These are phyloP conservation scores for Sporothrix curviconia DNA, from an alignment of 2,329 filamentous ascomycete genomes.

Conservation along the genomic window DNA sequence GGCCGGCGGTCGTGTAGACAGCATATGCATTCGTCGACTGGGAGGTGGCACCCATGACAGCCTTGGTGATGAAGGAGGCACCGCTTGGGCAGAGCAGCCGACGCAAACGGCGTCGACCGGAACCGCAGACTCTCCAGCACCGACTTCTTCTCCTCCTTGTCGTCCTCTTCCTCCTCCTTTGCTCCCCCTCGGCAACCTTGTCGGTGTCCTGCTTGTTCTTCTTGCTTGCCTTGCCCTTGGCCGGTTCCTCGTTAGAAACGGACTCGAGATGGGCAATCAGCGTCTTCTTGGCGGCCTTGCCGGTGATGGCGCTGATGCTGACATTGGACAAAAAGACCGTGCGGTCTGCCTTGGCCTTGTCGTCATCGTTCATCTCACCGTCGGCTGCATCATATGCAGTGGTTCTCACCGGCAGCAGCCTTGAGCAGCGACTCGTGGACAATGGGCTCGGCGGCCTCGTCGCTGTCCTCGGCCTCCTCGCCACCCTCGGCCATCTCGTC, in stretches of 20 bases:
- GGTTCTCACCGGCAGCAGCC: constrained; percentile 30
- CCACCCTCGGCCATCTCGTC: constrained; percentile 37
- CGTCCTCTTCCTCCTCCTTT: constrained; percentile 73
- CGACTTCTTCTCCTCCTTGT: constrained; percentile 55
- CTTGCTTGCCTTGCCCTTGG: not conserved
- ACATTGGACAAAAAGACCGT: constrained; percentile 95
- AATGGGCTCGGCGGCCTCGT: constrained; percentile 12
- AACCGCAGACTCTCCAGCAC: constrained; percentile 81
- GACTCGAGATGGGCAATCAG: constrained; percentile 73
- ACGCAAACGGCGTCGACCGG: constrained; percentile 82
- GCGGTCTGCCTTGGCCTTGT: constrained; percentile 70
- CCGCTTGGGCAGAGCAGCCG: constrained; percentile 76
- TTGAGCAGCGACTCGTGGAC: constrained; percentile 14
- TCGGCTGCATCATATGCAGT: constrained; percentile 29
- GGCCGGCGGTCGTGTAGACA: constrained; percentile 69
- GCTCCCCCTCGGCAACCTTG: constrained; percentile 71
- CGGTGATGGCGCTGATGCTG: constrained; percentile 72
- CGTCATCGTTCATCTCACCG: constrained; percentile 37
- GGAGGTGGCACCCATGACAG: constrained; percentile 84
- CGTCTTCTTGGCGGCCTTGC: constrained; percentile 71
- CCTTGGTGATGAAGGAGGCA: constrained; percentile 86
- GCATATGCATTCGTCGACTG: constrained; percentile 91
- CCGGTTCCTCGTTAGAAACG: constrained; percentile 47
- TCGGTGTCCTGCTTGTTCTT: not conserved
- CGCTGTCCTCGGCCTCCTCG: constrained; percentile 32